A percentile compares a stretch with the other conserved stretches of the same genome.
Evolutionary conservation across 2,329 filamentous ascomycete species (phyloP).

Genomic region (Colletotrichum horii): DNA sequence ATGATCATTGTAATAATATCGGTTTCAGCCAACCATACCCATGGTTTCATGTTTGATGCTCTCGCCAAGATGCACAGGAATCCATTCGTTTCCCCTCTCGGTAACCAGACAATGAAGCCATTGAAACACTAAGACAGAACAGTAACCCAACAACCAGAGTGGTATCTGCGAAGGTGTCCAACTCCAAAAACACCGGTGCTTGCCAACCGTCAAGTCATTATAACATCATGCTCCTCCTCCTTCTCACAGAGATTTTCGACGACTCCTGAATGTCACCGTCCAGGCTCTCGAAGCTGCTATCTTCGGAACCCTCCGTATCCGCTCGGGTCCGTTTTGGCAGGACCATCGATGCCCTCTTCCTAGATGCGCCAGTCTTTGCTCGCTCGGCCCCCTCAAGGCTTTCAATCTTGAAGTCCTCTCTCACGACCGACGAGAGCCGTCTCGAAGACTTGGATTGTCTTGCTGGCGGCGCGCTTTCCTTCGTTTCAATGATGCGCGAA

Average conservation of each 20-base stretch:
- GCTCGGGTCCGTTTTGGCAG: slow-evolving; percentile 36
- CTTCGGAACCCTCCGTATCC: slow-evolving; percentile 29
- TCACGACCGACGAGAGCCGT: slow-evolving; percentile 43
- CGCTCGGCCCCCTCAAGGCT: slow-evolving; percentile 30
- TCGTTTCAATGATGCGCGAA: slow-evolving; percentile 22
- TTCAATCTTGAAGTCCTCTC: slow-evolving; percentile 37
- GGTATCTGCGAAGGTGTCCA: slow-evolving; percentile 14
- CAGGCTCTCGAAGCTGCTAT: slow-evolving; percentile 32
- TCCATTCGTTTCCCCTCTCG: neutral
- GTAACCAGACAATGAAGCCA: slow-evolving; percentile 8
- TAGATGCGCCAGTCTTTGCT: slow-evolving; percentile 24
- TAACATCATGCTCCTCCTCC: slow-evolving; percentile 66
- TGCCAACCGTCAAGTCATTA: slow-evolving; percentile 35
- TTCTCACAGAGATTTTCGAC: slow-evolving; percentile 43
- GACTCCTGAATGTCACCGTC: slow-evolving; percentile 6
- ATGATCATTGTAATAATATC: slow-evolving; percentile 20
- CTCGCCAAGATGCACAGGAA: neutral
- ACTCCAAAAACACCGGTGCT: slow-evolving; percentile 22
- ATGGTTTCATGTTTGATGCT: neutral
- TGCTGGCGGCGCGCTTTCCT: slow-evolving; percentile 29
- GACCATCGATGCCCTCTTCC: slow-evolving; percentile 50
- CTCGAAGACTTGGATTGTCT: slow-evolving; percentile 40
- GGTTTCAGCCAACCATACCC: neutral
- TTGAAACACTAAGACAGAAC: neutral
- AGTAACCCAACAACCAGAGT: slow-evolving; percentile 6